A percentile compares a stretch with the other conserved stretches of the same genome.
Conservation (phyloP, 2,329 filamentous ascomycete species). For the Aureobasidium sp. region DNA sequence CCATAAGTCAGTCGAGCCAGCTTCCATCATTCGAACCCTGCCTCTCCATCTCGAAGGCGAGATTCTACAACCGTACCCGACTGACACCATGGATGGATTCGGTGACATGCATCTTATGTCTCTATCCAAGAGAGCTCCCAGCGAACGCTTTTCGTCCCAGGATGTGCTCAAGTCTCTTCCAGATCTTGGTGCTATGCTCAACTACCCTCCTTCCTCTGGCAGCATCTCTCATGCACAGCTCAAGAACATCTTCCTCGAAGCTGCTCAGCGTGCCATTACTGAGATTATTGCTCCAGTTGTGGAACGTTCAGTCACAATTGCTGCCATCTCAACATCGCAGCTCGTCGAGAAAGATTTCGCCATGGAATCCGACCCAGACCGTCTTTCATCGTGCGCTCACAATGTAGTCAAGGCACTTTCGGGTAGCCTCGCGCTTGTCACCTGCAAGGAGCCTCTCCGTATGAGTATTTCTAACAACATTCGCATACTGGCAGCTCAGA, state of each 20-base stretch:
- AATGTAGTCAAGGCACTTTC: slow-evolving; percentile 94
- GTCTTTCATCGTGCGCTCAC: slow-evolving; percentile 76
- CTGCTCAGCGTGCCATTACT: slow-evolving; percentile 81
- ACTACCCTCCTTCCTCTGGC: slow-evolving; percentile 70
- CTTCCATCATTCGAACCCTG: slow-evolving; percentile 64
- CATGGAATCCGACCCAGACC: slow-evolving; percentile 83
- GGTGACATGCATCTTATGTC: slow-evolving; percentile 70
- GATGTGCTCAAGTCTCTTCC: slow-evolving; percentile 74
- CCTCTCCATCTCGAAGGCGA: slow-evolving; percentile 21
- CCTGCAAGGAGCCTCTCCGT: slow-evolving; percentile 90
- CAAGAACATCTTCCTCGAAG: slow-evolving; percentile 69
- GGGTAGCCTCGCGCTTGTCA: slow-evolving; percentile 90
- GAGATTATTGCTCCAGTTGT: slow-evolving; percentile 98
- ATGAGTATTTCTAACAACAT: slow-evolving; percentile 98
- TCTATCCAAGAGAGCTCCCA: slow-evolving; percentile 54
- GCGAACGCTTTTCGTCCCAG: slow-evolving; percentile 68
- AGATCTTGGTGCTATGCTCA: slow-evolving; percentile 71
- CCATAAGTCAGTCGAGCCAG: slow-evolving; percentile 83
- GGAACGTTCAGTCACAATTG: slow-evolving; percentile 94
- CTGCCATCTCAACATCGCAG: slow-evolving; percentile 90
- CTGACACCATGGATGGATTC: slow-evolving; percentile 60
- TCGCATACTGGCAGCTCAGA: slow-evolving; percentile 63
- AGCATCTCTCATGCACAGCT: slow-evolving; percentile 63
- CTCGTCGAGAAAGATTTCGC: slow-evolving; percentile 95
- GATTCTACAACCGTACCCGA: slow-evolving; percentile 31